Percentiles rank a stretch among this genome's conserved stretches.
These are phyloP conservation scores for Sechiopsis laciniata DNA, from an alignment of 306 rosid genomes.

Conservation along the genomic window DNA sequence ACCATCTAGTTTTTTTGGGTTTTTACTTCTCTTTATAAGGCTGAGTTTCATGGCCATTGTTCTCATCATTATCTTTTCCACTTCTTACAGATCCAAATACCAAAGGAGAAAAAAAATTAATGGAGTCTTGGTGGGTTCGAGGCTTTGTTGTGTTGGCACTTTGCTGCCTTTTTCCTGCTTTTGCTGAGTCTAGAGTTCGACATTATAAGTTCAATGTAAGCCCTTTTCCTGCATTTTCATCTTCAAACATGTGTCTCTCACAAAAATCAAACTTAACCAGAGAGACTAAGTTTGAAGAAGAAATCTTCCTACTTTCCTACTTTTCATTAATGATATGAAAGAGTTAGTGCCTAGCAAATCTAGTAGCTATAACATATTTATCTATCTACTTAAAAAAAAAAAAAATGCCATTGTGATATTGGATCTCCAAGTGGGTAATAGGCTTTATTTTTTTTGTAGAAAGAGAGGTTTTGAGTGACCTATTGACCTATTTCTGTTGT, in stretches of 20 bases:
- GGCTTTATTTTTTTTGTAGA: background rate
- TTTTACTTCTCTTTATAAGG: background rate
- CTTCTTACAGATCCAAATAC: background rate
- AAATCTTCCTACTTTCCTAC: too few relatives aligned
- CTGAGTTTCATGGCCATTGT: background rate
- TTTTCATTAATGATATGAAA: too few relatives aligned
- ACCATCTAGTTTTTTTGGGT: background rate
- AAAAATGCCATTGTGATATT: background rate
- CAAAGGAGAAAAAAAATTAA: background rate
- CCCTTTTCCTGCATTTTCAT: background rate
- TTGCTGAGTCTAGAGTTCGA: conserved; percentile 64
- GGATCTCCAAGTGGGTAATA: background rate
- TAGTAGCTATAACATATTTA: too few relatives aligned
- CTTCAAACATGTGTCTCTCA: background rate
- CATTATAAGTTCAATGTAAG: conserved; percentile 79
- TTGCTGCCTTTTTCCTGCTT: conserved; percentile 48
- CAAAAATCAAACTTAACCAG: too few relatives aligned
- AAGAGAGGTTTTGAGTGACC: background rate
- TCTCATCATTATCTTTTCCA: conserved; percentile 5
- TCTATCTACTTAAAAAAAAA: too few relatives aligned
- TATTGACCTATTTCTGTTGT: background rate
- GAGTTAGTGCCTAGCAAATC: too few relatives aligned
- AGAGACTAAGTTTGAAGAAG: too few relatives aligned
- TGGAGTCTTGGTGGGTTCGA: conserved; percentile 16
- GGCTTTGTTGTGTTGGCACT: background rate